Conservation (phyloP, 768 basidiomycete species). For the Gloeopeniophorella convolvens region DNA sequence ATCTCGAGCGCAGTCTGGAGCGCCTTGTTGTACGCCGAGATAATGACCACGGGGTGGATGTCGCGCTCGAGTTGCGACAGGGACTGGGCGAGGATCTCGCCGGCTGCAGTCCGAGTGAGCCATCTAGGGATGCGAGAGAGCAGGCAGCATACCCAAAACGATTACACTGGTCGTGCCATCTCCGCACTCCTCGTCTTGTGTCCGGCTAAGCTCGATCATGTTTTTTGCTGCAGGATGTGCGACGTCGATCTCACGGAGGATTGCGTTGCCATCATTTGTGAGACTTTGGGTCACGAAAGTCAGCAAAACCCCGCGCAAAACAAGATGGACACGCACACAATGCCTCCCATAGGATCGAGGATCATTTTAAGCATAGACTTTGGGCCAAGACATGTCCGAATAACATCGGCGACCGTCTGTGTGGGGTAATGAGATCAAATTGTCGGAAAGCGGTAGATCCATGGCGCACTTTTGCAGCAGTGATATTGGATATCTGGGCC, state of each 20-base stretch:
- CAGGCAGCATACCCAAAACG: conserved; percentile 67
- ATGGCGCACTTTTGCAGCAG: conserved; percentile 76
- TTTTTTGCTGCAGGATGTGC: conserved; percentile 99
- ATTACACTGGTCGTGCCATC: conserved; percentile 99
- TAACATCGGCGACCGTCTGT: conserved; percentile 96
- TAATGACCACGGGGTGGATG: conserved; percentile 98
- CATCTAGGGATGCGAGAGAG: background rate
- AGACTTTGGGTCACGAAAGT: conserved; percentile 42
- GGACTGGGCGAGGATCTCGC: conserved; percentile 95
- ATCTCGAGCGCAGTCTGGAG: conserved; percentile 88
- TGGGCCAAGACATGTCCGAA: conserved; percentile 93
- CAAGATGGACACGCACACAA: conserved; percentile 55
- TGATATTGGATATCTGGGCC: conserved; percentile 95
- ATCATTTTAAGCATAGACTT: conserved; percentile 99
- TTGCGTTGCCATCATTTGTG: conserved; percentile 99
- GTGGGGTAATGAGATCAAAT: background rate
- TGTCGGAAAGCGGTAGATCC: conserved; percentile 2
- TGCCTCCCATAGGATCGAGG: conserved; percentile 98
- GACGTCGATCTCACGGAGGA: conserved; percentile 96
- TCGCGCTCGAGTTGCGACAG: conserved; percentile 89
- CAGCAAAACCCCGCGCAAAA: background rate
- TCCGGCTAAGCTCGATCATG: conserved; percentile 97
- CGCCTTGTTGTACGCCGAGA: conserved; percentile 95
- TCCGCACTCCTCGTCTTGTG: conserved; percentile 98
- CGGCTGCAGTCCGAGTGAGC: conserved; percentile 46